Evolutionary conservation across 2,329 filamentous ascomycete species (phyloP), one percentile per base, ranked within the genome.

Genomic region (Rutstroemia sp.): DNA sequence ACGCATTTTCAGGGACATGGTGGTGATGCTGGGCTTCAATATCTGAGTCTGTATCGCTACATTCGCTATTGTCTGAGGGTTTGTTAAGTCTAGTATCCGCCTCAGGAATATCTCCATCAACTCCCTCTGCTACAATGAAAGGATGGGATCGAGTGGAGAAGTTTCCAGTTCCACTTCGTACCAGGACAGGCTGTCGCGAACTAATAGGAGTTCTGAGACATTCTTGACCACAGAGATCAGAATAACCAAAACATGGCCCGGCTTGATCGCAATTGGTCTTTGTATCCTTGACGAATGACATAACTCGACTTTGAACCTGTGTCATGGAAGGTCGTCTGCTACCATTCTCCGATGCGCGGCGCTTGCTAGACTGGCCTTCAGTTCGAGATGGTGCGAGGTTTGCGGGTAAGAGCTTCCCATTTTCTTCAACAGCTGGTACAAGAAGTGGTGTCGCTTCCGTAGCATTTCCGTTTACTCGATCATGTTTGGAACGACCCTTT

Each of bases 1-100:
- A 99, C 5, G 89, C 90, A 67, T 97, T 97, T 60, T 89, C 86
- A 0, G 92, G 89, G 3, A 97, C 92, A 70, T 99, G 94, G 71
- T 99, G 92, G 67, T 99, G 92, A 67, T 96, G 90, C 40, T 68
- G 65, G 7, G 60, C 57, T 57, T 68, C 67, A 8, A 64, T 49
- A 44, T 68, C 66, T 9, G 58, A 59, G 34, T 57, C 57, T 68
- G 46, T 54, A 34, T 48, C 50, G 21, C 55, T 58, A 6, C 58
- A 47, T 12, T 51, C 44, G 16, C 50, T 30, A 2, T 51, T 57
- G 21, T 49, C 51, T 5, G 58, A 61, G 21, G 48, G 52, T 27
- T 57, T 57, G 3, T 54, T 49, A 7, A 54, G 39, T 40, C 56
- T 48, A 5, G 51, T 12, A 36, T 50, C 44, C 23, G 14, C 30